Evolutionary conservation across 2,329 filamentous ascomycete species (phyloP), one percentile per base, ranked within the genome.

Genomic region (Fusarium transvaalense): DNA sequence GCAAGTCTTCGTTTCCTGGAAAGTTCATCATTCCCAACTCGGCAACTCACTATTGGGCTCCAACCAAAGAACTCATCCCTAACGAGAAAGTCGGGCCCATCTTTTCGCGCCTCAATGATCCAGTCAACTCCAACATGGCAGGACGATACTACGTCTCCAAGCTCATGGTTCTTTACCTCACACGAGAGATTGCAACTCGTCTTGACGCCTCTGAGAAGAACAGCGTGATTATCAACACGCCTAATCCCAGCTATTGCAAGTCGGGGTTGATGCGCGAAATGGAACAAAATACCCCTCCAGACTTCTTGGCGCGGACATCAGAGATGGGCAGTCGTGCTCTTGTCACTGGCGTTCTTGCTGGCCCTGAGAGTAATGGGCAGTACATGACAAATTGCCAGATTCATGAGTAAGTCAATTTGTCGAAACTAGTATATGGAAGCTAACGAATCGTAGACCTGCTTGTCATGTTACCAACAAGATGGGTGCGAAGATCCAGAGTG

Each of bases 281-380:
- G 12, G 5, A 51, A 38, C 21, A 23, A 0, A 1, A 9, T 5
- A n/a, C 45, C 0, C 53, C 60, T 0, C 60, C 53, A 2, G 63
- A 60, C 2, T 59, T 82, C 13, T 29, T 84, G 13, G 84, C 81
- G 1, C 77, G 83, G 2, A 78, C 77, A 0, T 78, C 81, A 0
- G 85, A 86, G 68, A 79, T 81, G 48, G 85, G 85, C 1, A 77
- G 76, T 31, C 73, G 78, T 0, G 69, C 71, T 2, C 66, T 80
- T 3, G 75, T 80, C 0, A 48, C 75, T 38, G 78, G 71, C 0
- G 51, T 78, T 4, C 38, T 77, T 3, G 75, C 73, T 2, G 78
- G 78, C 0, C 29, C 52, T 1, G 79, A 80, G 38, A 77, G 62
- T 0, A 71, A 78, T 34, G 78, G 79, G 1, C 71, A 79, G 27